Evolutionary conservation across 73 alveolate genomes (phyloP), one percentile per base, ranked within the genome.

Genomic region (Paramecium sonneborni): DNA sequence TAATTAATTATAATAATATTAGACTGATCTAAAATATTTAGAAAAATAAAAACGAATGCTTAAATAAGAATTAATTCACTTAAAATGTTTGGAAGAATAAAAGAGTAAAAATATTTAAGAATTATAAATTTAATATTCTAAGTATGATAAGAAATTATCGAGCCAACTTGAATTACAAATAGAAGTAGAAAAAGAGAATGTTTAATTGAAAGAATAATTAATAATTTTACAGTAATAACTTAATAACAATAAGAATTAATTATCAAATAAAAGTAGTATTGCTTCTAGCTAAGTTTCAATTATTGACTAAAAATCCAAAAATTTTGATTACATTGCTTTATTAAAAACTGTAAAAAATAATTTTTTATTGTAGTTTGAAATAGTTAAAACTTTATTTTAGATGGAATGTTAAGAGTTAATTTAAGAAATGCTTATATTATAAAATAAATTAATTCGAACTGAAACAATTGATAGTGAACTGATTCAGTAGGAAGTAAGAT

Each of bases 331-430:
- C 24, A 11, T 30, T 0, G 90, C 90, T 3, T 39, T 79, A 5
- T 79, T 46, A 23, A 24, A 39, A 46, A 79, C 90, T 14, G 90
- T 79, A 79, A 20, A n/a, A 30, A 11, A 41, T 79, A 32, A 8
- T 20, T 15, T 6, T 43, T 43, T n/a, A 79, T 37, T 39, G 0
- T 79, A 79, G 90, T 79, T 79, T 79, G 90, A 79, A 46, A 79
- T 37, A 44, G 55, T 79, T 7, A 79, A 41, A 44, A 32, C 90
- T 20, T 6, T 79, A n/a, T 79, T 79, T 44, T 30, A 21, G 20
- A 3, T 44, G 0, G 76, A 79, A 41, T 57, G 74, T 14, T 46
- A 38, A 79, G 90, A 79, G 28, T 23, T 79, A 0, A 62, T 46
- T 7, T 79, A 79, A 79, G 90, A 79, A 46, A 79, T 79, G 90